phyloP scores from a whole-genome alignment of 169 alveolate genomes.

The Ichthyophthirius multifiliis region DNA sequence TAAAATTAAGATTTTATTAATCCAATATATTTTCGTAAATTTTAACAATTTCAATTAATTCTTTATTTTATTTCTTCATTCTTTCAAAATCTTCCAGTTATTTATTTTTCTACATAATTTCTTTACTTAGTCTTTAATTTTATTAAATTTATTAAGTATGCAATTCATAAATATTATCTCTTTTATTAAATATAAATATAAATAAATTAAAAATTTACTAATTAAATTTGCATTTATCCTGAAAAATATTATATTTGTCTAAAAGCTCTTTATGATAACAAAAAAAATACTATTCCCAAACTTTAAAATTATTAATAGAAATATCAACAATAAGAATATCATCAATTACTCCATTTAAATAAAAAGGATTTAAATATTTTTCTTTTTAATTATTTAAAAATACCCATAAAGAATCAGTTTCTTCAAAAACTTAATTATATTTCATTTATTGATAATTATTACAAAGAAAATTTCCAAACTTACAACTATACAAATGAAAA shows the following conservation, averaged over 20 bases:
- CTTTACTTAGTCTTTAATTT: too few species aligned
- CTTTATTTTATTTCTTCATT: too few species aligned
- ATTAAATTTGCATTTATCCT: neutral
- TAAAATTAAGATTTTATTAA: too few species aligned
- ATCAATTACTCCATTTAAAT: neutral
- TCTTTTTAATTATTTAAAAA: neutral
- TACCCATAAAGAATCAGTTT: constrained; percentile 69
- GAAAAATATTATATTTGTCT: neutral
- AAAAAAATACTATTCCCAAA: neutral
- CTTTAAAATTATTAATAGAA: neutral
- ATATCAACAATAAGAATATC: neutral
- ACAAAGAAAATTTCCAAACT: constrained; percentile 85
- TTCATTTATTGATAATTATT: constrained; percentile 49
- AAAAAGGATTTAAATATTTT: constrained; percentile 1
- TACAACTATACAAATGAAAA: constrained; percentile 60
- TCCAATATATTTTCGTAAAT: too few species aligned
- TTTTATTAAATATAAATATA: too few species aligned
- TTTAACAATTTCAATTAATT: too few species aligned
- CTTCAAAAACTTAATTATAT: constrained; percentile 18
- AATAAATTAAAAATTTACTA: too few species aligned
- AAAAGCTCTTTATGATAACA: neutral
- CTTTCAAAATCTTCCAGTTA: too few species aligned
- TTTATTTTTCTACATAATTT: too few species aligned
- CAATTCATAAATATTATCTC: too few species aligned
- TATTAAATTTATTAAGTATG: too few species aligned